These are phyloP conservation scores for Aspergillus sp. DNA, from an alignment of 2,329 filamentous ascomycete species.

Conservation along the genomic window DNA sequence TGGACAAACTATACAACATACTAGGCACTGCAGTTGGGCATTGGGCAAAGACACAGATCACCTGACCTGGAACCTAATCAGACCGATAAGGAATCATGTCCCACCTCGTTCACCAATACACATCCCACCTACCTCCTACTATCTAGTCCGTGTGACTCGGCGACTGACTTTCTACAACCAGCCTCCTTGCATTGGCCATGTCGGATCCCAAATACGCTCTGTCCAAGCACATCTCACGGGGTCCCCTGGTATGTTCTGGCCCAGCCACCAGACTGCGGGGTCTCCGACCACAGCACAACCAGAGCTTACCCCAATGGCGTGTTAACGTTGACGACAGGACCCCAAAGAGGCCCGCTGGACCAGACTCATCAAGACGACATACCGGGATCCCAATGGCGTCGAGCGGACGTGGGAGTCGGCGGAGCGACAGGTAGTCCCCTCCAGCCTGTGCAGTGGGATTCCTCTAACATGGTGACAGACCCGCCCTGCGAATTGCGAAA, in stretches of 20 bases:
- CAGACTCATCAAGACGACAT: constrained; percentile 42
- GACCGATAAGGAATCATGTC: too few relatives aligned
- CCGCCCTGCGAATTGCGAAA: constrained; percentile 51
- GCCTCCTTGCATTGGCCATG: background rate
- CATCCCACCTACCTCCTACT: too few relatives aligned
- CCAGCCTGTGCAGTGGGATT: background rate
- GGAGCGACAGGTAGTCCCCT: constrained; percentile 45
- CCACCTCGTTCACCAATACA: too few relatives aligned
- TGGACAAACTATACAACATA: too few relatives aligned
- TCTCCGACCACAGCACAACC: background rate
- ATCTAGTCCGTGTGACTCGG: too few relatives aligned
- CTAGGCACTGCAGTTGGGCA: background rate
- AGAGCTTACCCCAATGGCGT: too few relatives aligned
- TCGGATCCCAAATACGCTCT: constrained; percentile 4
- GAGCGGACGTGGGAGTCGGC: constrained; percentile 46
- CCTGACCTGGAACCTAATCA: too few relatives aligned
- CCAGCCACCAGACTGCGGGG: background rate
- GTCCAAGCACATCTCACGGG: constrained; percentile 31
- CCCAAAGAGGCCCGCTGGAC: constrained; percentile 43
- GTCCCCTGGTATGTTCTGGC: constrained; percentile 31
- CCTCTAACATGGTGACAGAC: constrained; percentile 29
- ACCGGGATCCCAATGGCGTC: constrained; percentile 43
- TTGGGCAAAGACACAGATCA: too few relatives aligned
- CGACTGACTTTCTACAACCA: too few relatives aligned
- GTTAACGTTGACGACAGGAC: constrained; percentile 23